Evolutionary conservation across 169 alveolate species (phyloP).

Genomic region (Neospora caninum): DNA sequence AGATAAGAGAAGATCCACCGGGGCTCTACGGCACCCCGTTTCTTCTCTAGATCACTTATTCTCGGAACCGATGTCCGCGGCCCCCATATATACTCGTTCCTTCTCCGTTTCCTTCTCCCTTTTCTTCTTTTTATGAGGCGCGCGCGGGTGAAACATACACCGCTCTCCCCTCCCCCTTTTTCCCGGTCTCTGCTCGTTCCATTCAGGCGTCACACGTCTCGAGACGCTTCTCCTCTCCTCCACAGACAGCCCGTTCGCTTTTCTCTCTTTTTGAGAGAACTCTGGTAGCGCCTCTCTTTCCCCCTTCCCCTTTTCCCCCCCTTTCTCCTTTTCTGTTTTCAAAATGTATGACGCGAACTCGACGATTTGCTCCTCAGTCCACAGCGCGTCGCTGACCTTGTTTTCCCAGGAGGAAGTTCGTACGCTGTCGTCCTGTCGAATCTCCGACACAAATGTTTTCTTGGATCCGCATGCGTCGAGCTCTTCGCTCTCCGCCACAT

Average conservation of each 20-base stretch:
- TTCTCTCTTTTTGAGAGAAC: too few species aligned
- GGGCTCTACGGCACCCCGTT: too few species aligned
- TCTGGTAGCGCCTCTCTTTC: too few species aligned
- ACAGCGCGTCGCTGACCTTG: slow-evolving; percentile 14
- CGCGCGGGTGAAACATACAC: neutral
- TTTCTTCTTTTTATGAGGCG: neutral
- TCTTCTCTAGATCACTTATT: too few species aligned
- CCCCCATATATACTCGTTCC: neutral
- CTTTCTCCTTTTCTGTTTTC: neutral
- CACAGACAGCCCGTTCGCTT: neutral
- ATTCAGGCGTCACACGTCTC: neutral
- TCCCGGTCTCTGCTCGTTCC: neutral
- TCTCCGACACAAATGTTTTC: slow-evolving; percentile 22
- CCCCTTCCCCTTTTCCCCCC: neutral
- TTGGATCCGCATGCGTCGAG: slow-evolving; percentile 23
- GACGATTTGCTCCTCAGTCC: slow-evolving; percentile 9
- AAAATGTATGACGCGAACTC: slow-evolving; percentile 37
- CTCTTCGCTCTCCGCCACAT: slow-evolving; percentile 5
- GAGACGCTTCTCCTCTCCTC: neutral
- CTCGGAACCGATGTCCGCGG: neutral
- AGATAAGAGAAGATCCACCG: too few species aligned
- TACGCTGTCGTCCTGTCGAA: neutral
- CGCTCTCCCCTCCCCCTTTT: neutral
- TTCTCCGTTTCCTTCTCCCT: neutral
- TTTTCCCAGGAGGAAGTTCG: neutral